phyloP scores from a whole-genome alignment of 495 filamentous ascomycete species.

The Rhizodiscina lignyota region DNA sequence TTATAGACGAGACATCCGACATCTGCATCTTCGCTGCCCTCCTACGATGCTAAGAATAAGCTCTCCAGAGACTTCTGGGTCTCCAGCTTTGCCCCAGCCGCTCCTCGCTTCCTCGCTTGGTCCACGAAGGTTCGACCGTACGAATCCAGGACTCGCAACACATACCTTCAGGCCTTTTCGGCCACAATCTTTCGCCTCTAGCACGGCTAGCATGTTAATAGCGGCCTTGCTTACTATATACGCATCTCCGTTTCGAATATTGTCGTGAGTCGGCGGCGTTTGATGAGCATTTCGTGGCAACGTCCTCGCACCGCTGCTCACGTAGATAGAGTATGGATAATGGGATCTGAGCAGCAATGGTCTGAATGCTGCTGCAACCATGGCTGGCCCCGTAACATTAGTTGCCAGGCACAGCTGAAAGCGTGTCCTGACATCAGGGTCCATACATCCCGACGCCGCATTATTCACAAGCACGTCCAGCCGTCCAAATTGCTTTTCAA shows the following conservation, averaged over 20 bases:
- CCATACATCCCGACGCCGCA: not conserved
- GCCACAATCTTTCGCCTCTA: not conserved
- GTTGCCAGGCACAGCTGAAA: slow-evolving; percentile 2
- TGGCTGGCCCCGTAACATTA: slow-evolving; percentile 6
- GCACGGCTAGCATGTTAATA: slow-evolving; percentile 6
- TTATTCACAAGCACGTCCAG: slow-evolving; percentile 10
- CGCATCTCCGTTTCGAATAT: not conserved
- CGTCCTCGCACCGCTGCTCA: slow-evolving; percentile 2
- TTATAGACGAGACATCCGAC: slow-evolving; percentile 2
- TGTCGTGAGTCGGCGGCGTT: not conserved
- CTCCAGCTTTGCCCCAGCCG: slow-evolving; percentile 2
- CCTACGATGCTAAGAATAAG: slow-evolving; percentile 3
- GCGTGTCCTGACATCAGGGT: not conserved
- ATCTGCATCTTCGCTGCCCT: slow-evolving; percentile 4
- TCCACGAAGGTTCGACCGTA: not conserved
- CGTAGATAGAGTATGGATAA: slow-evolving; percentile 3
- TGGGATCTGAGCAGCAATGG: slow-evolving; percentile 4
- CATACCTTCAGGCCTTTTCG: not conserved
- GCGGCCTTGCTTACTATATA: slow-evolving; percentile 7
- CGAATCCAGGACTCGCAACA: not conserved
- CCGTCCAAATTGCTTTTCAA: slow-evolving; percentile 1
- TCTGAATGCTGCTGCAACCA: slow-evolving; percentile 1
- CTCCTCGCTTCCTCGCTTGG: not conserved
- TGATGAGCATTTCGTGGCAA: not conserved
- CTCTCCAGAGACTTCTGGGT: not conserved